phyloP scores from a whole-genome alignment of 257 asterid species.

The Petunia secreta region DNA sequence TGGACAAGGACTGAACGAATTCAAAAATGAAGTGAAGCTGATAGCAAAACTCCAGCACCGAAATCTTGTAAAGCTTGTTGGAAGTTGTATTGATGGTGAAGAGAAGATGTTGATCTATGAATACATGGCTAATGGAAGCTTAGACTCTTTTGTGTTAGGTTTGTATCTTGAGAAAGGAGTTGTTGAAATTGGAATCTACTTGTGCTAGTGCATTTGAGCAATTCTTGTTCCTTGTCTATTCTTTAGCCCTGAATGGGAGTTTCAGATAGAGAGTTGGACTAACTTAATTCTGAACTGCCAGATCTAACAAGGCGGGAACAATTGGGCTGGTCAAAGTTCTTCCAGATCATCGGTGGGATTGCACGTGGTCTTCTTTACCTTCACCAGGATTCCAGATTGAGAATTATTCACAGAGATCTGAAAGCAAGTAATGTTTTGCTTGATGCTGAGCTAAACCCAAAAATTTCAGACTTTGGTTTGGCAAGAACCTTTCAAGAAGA shows the following conservation, averaged over 20 bases:
- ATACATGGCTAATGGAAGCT: slow-evolving; percentile 48
- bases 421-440: slow-evolving; percentile 48
- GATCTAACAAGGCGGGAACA: slow-evolving; percentile 28
- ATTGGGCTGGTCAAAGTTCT: slow-evolving; percentile 39
- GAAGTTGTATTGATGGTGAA: slow-evolving; percentile 48
- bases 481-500: slow-evolving; percentile 39
- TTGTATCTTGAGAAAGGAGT: slow-evolving; percentile 17
- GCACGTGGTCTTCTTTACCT: slow-evolving; percentile 46
- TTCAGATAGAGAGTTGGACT: background rate
- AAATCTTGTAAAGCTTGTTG: slow-evolving; percentile 54
- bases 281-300: slow-evolving; percentile 23
- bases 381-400: slow-evolving; percentile 50
- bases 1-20: slow-evolving; percentile 50
- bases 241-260: background rate
- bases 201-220: no score
- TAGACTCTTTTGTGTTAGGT: slow-evolving; percentile 48
- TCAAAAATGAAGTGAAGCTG: slow-evolving; percentile 48
- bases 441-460: slow-evolving; percentile 39
- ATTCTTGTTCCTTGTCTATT: background rate
- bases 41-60: slow-evolving; percentile 54
- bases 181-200: no score
- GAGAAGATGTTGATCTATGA: slow-evolving; percentile 49
- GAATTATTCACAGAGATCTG: slow-evolving; percentile 44
- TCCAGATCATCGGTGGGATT: slow-evolving; percentile 40
- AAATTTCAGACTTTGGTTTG: slow-evolving; percentile 44